Conservation (phyloP, 306 rosid species). For the Acacia melanoxylon region DNA sequence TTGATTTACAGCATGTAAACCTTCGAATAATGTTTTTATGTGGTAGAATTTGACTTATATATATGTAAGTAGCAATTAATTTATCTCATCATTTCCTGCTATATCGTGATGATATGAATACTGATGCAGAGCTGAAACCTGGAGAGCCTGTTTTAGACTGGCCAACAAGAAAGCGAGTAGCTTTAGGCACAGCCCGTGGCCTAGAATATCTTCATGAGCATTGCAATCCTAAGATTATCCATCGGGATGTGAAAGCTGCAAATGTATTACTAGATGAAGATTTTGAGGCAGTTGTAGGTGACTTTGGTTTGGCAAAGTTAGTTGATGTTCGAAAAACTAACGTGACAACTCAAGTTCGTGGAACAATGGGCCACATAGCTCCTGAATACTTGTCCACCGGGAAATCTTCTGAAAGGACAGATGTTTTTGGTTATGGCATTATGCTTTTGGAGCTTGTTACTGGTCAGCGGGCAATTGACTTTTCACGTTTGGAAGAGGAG, state of each 20-base stretch:
- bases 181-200: slow-evolving; percentile 97
- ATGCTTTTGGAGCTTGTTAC: slow-evolving; percentile 97
- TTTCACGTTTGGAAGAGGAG: slow-evolving; percentile 97
- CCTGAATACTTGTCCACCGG: slow-evolving; percentile 98
- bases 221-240: slow-evolving; percentile 98
- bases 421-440: slow-evolving; percentile 96
- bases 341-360: slow-evolving; percentile 98
- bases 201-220: slow-evolving; percentile 96
- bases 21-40: neutral
- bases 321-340: slow-evolving; percentile 93
- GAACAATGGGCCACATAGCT: slow-evolving; percentile 99
- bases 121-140: slow-evolving; percentile 77
- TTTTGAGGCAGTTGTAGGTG: slow-evolving; percentile 99
- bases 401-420: slow-evolving; percentile 97
- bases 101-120: slow-evolving; percentile 26
- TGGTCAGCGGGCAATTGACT: slow-evolving; percentile 95
- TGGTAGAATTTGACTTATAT: slow-evolving; percentile 6
- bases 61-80: slow-evolving; percentile 24
- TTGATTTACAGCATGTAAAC: neutral
- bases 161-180: slow-evolving; percentile 89
- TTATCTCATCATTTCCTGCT: slow-evolving; percentile 24
- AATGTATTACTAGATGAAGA: slow-evolving; percentile 94
- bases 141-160: slow-evolving; percentile 80
- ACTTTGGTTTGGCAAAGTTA: slow-evolving; percentile 97
- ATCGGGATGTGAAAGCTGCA: slow-evolving; percentile 99